Base-by-base conservation (phyloP, 331 rosid species). In the Acacia pycnantha region DNA sequence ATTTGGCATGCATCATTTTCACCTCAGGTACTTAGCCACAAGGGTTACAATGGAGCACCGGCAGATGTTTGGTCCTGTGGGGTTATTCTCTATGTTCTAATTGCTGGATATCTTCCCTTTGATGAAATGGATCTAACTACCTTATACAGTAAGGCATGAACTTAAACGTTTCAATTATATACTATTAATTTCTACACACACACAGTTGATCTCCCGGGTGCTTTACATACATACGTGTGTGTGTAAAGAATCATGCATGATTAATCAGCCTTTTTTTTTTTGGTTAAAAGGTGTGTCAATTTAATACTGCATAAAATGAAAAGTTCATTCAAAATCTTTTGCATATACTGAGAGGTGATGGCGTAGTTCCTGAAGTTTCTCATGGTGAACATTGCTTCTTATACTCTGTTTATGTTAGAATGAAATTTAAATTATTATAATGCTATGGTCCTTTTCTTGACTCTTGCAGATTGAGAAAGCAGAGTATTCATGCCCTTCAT, bases 21-120 rank as follows among this genome's bases (percentile, higher is more conserved):
- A 77, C 76, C 71, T 41, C 80, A 94, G 98, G 97, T 94, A 75
- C 97, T 94, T 70, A 90, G 91, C 88, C 98, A 92, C 92, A 94
- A 92, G 85, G 97, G 98, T 78, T 94, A 94, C 85, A 85, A 91
- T 73, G 98, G 98, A 79, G 89, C 98, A 1, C 90, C 87, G 76
- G 97, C 98, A 11, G 98, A 94, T 84, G 93, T 94, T 84, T 94
- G 98, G 98, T 94, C 98, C 53, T 92, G 98, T 77, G 98, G 98
- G 67, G 94, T 94, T 79, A 94, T 94, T 81, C 97, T 94, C 58
- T 92, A 87, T 74, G 98, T 94, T 77, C 90, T 94, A 77, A 74
- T 92, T 89, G 93, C 96, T 12, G 98, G 98, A 77, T 91, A 92
- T 84, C 97, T 94, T 76, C 98, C 98, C 15, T 94, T 94, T 85